These are phyloP conservation scores for Agrocybe praecox DNA, from an alignment of 768 basidiomycete species.

Conservation along the genomic window DNA sequence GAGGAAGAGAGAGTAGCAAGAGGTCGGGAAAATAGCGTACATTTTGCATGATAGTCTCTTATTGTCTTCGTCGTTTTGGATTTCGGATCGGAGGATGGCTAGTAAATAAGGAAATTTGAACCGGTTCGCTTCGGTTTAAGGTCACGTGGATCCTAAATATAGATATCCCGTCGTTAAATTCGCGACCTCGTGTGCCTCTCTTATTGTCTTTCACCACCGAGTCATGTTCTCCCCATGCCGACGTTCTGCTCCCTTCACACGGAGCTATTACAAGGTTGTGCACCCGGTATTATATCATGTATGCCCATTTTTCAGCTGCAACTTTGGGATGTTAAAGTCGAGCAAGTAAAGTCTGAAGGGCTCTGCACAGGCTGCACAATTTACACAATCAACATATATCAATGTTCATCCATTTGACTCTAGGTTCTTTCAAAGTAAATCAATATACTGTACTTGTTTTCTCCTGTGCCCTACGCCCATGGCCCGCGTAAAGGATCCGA, in stretches of 20 bases:
- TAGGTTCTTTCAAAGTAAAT: too few species aligned
- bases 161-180: slow-evolving; percentile 12
- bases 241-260: slow-evolving; percentile 4
- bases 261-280: background rate
- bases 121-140: slow-evolving; percentile 7
- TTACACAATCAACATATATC: too few species aligned
- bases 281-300: too few species aligned
- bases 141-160: slow-evolving; percentile 13
- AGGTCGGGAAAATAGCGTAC: slow-evolving; percentile 14
- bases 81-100: slow-evolving; percentile 8
- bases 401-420: too few species aligned
- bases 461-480: background rate
- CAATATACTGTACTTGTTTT: background rate
- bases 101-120: slow-evolving; percentile 8
- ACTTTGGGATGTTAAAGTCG: too few species aligned
- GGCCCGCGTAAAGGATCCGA: background rate
- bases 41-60: slow-evolving; percentile 30
- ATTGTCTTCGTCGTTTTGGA: slow-evolving; percentile 30
- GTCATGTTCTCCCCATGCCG: slow-evolving; percentile 11
- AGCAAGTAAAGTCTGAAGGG: too few species aligned
- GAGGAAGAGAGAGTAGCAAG: slow-evolving; percentile 13
- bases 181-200: slow-evolving; percentile 15
- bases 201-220: slow-evolving; percentile 23
- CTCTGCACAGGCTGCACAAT: too few species aligned
- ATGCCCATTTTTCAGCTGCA: too few species aligned